Evolutionary conservation across 345 rosid species (phyloP), one percentile per base, ranked within the genome.

Genomic region (Sonneratia alba): DNA sequence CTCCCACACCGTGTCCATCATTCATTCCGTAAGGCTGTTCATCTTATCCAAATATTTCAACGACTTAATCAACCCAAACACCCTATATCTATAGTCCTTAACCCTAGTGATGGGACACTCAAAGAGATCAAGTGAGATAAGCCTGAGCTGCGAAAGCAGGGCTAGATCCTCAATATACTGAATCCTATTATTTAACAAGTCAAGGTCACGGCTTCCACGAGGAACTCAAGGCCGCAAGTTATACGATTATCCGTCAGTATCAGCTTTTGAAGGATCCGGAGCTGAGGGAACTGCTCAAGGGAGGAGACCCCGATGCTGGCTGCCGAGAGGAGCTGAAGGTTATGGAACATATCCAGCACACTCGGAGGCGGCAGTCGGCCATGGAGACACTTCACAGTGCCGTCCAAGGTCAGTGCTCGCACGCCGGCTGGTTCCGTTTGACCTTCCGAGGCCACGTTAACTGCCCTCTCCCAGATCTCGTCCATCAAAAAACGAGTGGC

Each of bases 391-490:
- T 90, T 90, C 18, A 90, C 91, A 0, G 92, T 89, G 15, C 96
- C 93, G 73, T 90, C 96, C 37, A 90, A 84, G 16, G 91, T 90
- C 12, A 90, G 80, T 36, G 76, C 67, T 4, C 87, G 79, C 36
- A 75, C 77, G 66, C 83, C 82, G 1, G 72, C 22, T 19, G 66
- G 81, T 74, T 88, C 91, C 55, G 83, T 70, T 80, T 82, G 82
- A 62, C 93, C 91, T 48, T 77, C 93, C 53, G 87, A 72, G n/a
- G 91, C 90, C 69, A 89, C 76, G 79, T 84, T 89, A 72, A 90
- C 90, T 47, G 91, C 91, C 75, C 85, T 73, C 74, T 90, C 89
- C 96, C 96, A 90, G 78, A 84, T 87, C 90, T 90, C 93, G 68
- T 87, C 96, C 96, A 90, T 85, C 76, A 69, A 79, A 81, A 4